Base-by-base conservation (phyloP, 2,329 filamentous ascomycete genomes). In the Diaporthe batatas region DNA sequence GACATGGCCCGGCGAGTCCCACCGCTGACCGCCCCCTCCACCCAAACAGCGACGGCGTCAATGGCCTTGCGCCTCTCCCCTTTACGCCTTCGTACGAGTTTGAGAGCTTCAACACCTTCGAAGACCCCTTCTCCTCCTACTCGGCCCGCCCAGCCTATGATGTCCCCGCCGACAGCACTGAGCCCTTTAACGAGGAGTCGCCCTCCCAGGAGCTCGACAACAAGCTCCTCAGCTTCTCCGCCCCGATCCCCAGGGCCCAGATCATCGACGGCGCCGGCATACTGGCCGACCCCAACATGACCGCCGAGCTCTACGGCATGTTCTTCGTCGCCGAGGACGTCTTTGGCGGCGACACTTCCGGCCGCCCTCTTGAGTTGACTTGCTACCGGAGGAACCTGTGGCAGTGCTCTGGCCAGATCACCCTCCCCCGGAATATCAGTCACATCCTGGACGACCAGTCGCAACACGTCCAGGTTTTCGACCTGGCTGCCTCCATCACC, bases 351-450 rank as follows among this genome's bases (percentile, higher is more conserved):
- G 84, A 90, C 65, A 86, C 83, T 58, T 81, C 84, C 3, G 87
- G 86, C 11, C 84, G 91, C 6, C 91, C 92, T 0, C 88, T 92
- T 67, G 96, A 98, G 83, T 84, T 98, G 80, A 98, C 96, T 0
- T 98, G 96, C 86, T 98, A 98, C 81, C 92, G 96, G 55, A 90
- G 96, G 67, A 98, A 98, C 79, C 86, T 98, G 59, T 98, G 97
- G 87, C 95, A 98, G 83, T 97, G 97, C 76, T 96, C 94, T 0
- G 96, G 96, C 47, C 93, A 93, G 68, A 90, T 98, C 70, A 94
- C 91, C 0, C 82, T 98, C 55, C 94, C 95, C n/a, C 84, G 89
- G 29, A 88, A 92, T 64, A 90, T 91, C 53, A 88, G 94, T 62
- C 90, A 93, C 74, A 87, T 95, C 79, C 80, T 90, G 70, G 85